phyloP scores from a whole-genome alignment of 371 early-diverging fungal genomes.

The Haplosporangium sp. region DNA sequence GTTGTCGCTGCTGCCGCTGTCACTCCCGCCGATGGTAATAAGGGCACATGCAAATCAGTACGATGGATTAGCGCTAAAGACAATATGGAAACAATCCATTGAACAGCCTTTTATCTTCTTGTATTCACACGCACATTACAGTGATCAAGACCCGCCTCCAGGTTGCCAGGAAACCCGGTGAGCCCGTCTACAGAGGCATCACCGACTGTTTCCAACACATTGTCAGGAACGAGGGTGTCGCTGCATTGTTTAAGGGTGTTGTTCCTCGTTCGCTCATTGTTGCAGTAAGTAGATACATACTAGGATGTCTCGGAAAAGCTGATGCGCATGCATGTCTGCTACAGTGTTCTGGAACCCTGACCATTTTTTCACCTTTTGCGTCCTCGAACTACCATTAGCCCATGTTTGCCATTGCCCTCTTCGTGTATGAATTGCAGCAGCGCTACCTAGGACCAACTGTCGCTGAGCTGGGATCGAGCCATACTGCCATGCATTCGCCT shows the following conservation, averaged over 20 bases:
- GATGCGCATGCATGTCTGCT: neutral
- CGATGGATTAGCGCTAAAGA: too few species aligned
- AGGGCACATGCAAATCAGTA: too few species aligned
- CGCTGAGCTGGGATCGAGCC: conserved; percentile 20
- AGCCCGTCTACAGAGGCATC: conserved; percentile 90
- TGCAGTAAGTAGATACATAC: conserved; percentile 33
- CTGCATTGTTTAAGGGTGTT: conserved; percentile 96
- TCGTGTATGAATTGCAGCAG: conserved; percentile 74
- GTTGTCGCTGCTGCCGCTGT: conserved; percentile 98
- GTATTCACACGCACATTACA: neutral
- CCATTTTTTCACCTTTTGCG: neutral
- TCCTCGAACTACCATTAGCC: conserved; percentile 52
- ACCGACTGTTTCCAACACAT: conserved; percentile 90
- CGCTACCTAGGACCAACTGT: conserved; percentile 40
- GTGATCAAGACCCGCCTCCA: conserved; percentile 98
- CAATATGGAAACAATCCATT: too few species aligned
- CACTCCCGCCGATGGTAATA: conserved; percentile 89
- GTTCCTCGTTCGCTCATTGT: conserved; percentile 55
- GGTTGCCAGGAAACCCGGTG: conserved; percentile 91
- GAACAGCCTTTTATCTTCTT: too few species aligned
- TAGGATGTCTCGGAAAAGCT: neutral
- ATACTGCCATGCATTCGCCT: conserved; percentile 15
- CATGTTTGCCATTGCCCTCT: conserved; percentile 83
- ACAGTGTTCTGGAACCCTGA: neutral
- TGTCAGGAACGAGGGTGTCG: conserved; percentile 89